These are phyloP conservation scores for Claviceps sorghi DNA, from an alignment of 2,329 filamentous ascomycete genomes.

Conservation along the genomic window DNA sequence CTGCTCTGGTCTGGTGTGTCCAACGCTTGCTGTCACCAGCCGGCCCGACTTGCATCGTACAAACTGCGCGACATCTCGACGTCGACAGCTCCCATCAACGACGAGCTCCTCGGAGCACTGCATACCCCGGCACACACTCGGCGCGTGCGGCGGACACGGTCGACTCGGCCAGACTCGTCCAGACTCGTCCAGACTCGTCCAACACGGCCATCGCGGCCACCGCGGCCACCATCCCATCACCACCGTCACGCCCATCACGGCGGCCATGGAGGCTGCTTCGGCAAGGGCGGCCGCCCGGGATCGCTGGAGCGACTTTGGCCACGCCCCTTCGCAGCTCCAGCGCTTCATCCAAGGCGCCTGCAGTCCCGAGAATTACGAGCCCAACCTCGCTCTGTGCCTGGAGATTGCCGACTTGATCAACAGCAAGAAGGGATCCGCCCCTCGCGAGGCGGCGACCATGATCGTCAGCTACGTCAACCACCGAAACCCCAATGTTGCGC, in stretches of 20 bases:
- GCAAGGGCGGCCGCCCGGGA: conserved; percentile 90
- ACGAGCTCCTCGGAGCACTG: not conserved
- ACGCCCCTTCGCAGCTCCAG: conserved; percentile 73
- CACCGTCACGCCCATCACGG: too few relatives aligned
- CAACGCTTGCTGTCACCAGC: not conserved
- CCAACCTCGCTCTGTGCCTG: conserved; percentile 88
- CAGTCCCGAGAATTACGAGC: conserved; percentile 94
- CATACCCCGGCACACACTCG: not conserved
- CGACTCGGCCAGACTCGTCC: too few relatives aligned
- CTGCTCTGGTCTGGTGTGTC: not conserved
- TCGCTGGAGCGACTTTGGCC: conserved; percentile 73
- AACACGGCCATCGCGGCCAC: too few relatives aligned
- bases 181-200: too few relatives aligned
- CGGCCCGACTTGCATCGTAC: not conserved
- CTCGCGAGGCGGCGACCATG: conserved; percentile 82
- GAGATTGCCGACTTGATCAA: conserved; percentile 96
- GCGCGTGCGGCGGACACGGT: conserved; percentile 12
- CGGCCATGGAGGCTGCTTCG: conserved; percentile 76
- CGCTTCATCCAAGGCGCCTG: conserved; percentile 94
- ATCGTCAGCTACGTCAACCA: conserved; percentile 95
- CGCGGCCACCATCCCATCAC: too few relatives aligned
- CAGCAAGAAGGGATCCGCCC: conserved; percentile 88
- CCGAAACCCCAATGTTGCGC: conserved; percentile 85
- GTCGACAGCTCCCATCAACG: not conserved
- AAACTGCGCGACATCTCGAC: not conserved